phyloP scores from a whole-genome alignment of 2,329 filamentous ascomycete species.

The Xylariales sp. region DNA sequence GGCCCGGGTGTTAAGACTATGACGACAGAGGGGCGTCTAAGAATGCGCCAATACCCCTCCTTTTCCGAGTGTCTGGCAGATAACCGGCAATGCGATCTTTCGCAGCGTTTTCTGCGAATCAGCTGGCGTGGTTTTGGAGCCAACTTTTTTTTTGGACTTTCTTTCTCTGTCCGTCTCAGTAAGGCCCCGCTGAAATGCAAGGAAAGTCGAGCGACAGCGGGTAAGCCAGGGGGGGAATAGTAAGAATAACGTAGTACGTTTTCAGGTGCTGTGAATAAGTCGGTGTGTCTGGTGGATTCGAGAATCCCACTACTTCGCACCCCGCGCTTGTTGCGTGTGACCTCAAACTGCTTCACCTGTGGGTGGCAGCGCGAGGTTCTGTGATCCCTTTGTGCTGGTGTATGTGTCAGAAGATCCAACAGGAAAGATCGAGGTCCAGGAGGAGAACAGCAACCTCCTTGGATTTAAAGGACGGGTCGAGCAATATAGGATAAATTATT shows the following conservation, averaged over 20 bases:
- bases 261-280: background rate
- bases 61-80: background rate
- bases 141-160: too few relatives aligned
- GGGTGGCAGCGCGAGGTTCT: conserved; percentile 8
- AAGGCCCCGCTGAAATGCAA: too few relatives aligned
- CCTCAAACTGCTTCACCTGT: conserved; percentile 8
- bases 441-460: too few relatives aligned
- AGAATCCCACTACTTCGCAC: conserved; percentile 4
- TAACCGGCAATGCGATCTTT: too few relatives aligned
- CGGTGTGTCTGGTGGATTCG: conserved; percentile 1
- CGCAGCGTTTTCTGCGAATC: too few relatives aligned
- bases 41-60: too few relatives aligned
- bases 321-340: conserved; percentile 10
- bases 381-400: conserved; percentile 1
- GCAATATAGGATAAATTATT: too few relatives aligned
- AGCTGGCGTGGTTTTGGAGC: too few relatives aligned
- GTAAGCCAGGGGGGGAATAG: background rate
- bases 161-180: too few relatives aligned
- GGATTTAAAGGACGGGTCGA: too few relatives aligned
- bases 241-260: background rate
- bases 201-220: too few relatives aligned
- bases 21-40: background rate
- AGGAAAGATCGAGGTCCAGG: too few relatives aligned
- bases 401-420: background rate
- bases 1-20: conserved; percentile 1